These are phyloP conservation scores for Candida boidinii DNA, from an alignment of 805 yeast genomes.

Conservation along the genomic window DNA sequence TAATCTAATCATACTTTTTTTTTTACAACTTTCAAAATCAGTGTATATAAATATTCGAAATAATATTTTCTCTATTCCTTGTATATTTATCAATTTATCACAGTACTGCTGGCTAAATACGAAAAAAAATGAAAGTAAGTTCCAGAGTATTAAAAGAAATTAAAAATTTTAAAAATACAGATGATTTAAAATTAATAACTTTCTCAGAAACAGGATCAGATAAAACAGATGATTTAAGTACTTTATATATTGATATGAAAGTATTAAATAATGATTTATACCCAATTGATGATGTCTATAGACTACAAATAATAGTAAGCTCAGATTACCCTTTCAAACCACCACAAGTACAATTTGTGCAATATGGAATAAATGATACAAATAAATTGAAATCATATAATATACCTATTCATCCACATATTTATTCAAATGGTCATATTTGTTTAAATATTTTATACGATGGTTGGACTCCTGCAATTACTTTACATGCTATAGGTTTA, in stretches of 20 bases:
- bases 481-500: slow-evolving; percentile 36
- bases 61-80: too few species aligned
- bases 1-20: too few species aligned
- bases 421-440: slow-evolving; percentile 73
- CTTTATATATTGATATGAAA: slow-evolving; percentile 31
- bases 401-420: slow-evolving; percentile 68
- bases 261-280: slow-evolving; percentile 29
- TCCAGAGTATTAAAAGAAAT: too few species aligned
- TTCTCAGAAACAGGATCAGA: too few species aligned
- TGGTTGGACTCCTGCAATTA: slow-evolving; percentile 61
- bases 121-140: too few species aligned
- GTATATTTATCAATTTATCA: too few species aligned
- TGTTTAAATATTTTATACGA: slow-evolving; percentile 59
- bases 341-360: slow-evolving; percentile 49
- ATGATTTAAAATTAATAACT: slow-evolving; percentile 1
- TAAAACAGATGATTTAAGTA: too few species aligned
- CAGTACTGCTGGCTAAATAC: too few species aligned
- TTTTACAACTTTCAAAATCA: too few species aligned
- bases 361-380: slow-evolving; percentile 7
- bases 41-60: too few species aligned
- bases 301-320: slow-evolving; percentile 34
- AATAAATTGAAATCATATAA: slow-evolving; percentile 1
- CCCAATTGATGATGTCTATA: slow-evolving; percentile 24
- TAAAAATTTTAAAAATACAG: too few species aligned
- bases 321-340: slow-evolving; percentile 48